phyloP scores from a whole-genome alignment of 768 basidiomycete genomes.

The Leccinum variicolor region DNA sequence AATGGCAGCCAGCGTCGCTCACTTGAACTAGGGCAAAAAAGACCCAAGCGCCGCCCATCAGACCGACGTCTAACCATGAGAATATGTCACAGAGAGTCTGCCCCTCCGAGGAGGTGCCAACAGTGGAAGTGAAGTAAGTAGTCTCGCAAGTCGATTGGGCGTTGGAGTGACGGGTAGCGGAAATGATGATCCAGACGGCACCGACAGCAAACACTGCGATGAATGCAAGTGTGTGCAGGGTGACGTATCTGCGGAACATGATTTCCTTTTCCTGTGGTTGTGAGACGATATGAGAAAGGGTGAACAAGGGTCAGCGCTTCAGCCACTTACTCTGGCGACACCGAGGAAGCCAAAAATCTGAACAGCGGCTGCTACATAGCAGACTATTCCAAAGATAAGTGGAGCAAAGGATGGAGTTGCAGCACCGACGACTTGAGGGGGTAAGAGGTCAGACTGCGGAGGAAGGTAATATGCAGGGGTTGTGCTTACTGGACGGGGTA shows the following conservation, averaged over 20 bases:
- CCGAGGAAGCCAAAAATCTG: slow-evolving; percentile 87
- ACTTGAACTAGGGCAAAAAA: slow-evolving; percentile 77
- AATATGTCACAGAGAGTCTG: slow-evolving; percentile 84
- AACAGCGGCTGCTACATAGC: slow-evolving; percentile 68
- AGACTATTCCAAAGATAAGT: slow-evolving; percentile 70
- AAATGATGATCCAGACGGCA: slow-evolving; percentile 78
- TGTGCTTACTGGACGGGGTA: slow-evolving; percentile 73
- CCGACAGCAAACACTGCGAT: slow-evolving; percentile 69
- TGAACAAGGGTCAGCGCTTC: not conserved
- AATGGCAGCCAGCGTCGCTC: slow-evolving; percentile 22
- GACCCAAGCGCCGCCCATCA: slow-evolving; percentile 89
- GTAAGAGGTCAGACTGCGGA: slow-evolving; percentile 10
- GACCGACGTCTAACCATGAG: slow-evolving; percentile 86
- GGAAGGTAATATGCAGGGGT: not conserved
- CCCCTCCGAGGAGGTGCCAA: slow-evolving; percentile 46
- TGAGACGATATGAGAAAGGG: slow-evolving; percentile 2
- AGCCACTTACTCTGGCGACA: slow-evolving; percentile 61
- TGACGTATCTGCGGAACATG: slow-evolving; percentile 65
- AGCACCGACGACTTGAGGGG: slow-evolving; percentile 73
- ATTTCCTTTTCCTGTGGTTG: slow-evolving; percentile 59
- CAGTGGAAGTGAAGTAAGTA: slow-evolving; percentile 46
- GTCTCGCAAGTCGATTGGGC: slow-evolving; percentile 66
- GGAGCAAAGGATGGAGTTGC: slow-evolving; percentile 75
- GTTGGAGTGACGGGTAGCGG: slow-evolving; percentile 69
- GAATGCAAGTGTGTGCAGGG: slow-evolving; percentile 54